phyloP scores from a whole-genome alignment of 176 grass and related monocot genomes.

The Rhynchospora tenuis region DNA sequence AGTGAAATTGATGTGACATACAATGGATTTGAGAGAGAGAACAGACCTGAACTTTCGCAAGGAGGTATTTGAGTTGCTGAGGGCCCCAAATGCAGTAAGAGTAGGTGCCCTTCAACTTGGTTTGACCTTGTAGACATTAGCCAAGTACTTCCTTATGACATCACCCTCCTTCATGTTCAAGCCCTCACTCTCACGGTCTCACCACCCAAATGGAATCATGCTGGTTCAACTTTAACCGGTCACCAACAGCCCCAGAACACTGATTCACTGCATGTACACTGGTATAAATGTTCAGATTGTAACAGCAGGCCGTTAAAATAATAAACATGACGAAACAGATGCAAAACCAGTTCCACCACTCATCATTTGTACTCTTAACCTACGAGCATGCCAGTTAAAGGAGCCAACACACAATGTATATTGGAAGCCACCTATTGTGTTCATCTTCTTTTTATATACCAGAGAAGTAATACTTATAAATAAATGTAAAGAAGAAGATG shows the following conservation, averaged over 20 bases:
- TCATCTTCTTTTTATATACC: background rate
- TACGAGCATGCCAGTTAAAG: background rate
- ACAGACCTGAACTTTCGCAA: slow-evolving; percentile 53
- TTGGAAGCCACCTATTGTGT: background rate
- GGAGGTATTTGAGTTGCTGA: slow-evolving; percentile 57
- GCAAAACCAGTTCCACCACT: background rate
- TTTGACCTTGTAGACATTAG: slow-evolving; percentile 79
- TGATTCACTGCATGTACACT: background rate
- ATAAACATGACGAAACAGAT: background rate
- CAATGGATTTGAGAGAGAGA: slow-evolving; percentile 55
- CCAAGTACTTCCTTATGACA: slow-evolving; percentile 62
- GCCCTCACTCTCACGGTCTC: slow-evolving; percentile 35
- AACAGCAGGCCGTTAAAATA: no score
- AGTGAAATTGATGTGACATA: background rate
- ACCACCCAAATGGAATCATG: slow-evolving; percentile 59
- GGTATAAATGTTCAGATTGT: slow-evolving; percentile 6
- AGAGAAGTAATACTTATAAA: background rate
- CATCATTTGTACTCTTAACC: background rate
- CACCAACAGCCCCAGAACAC: background rate
- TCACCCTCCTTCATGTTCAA: slow-evolving; percentile 57
- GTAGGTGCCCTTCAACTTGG: slow-evolving; percentile 38
- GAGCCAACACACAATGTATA: background rate
- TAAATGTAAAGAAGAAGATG: background rate
- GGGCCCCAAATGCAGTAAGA: slow-evolving; percentile 63
- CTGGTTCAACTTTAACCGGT: slow-evolving; percentile 70